Conservation (phyloP, 1,284 basidiomycete genomes). For the Coniferiporia weirii region DNA sequence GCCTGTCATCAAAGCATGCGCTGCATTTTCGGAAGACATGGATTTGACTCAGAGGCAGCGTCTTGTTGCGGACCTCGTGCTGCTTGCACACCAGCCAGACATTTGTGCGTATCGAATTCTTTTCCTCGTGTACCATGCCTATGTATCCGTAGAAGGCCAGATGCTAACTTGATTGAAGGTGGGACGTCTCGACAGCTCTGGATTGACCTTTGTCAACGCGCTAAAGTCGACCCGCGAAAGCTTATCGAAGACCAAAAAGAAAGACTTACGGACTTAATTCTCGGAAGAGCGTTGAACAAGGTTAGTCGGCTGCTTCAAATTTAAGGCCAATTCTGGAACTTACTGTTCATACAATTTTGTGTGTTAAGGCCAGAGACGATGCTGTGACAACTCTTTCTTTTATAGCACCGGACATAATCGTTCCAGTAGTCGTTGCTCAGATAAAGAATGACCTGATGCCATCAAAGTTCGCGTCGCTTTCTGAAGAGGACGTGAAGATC, state of each 20-base stretch:
- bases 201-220: slow-evolving; percentile 78
- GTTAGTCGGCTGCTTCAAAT: slow-evolving; percentile 27
- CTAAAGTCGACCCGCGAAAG: slow-evolving; percentile 61
- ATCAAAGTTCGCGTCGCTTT: slow-evolving; percentile 52
- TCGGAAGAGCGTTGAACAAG: slow-evolving; percentile 36
- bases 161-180: slow-evolving; percentile 31
- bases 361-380: slow-evolving; percentile 57
- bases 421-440: slow-evolving; percentile 68
- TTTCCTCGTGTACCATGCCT: background rate
- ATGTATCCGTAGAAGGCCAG: background rate
- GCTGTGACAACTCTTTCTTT: slow-evolving; percentile 76
- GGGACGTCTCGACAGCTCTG: slow-evolving; percentile 62
- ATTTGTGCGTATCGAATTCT: slow-evolving; percentile 41
- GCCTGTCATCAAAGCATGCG: slow-evolving; percentile 45
- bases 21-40: slow-evolving; percentile 37
- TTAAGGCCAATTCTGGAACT: background rate
- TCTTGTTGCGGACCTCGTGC: slow-evolving; percentile 50
- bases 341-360: slow-evolving; percentile 3
- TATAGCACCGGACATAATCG: slow-evolving; percentile 62
- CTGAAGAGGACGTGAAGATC: slow-evolving; percentile 71
- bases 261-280: slow-evolving; percentile 43
- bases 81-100: slow-evolving; percentile 72
- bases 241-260: slow-evolving; percentile 50
- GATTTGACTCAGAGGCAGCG: slow-evolving; percentile 36
- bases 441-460: slow-evolving; percentile 61